Evolutionary conservation across 2,329 filamentous ascomycete species (phyloP).

Genomic region (Nemania abortiva): DNA sequence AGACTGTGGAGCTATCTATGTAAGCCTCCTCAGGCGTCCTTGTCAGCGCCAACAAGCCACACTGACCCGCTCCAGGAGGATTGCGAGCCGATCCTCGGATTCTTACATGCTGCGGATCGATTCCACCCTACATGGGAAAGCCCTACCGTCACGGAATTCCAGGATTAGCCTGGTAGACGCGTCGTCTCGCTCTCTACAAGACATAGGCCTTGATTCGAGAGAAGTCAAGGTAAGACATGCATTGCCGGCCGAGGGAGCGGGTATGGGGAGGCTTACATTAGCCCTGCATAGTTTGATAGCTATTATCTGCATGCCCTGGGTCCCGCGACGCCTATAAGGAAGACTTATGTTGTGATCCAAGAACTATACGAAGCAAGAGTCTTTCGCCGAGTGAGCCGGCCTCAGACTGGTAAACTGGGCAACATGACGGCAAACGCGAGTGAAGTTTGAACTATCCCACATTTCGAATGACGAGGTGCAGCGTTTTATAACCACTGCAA

Average conservation of each 20-base stretch:
- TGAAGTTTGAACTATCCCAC: no score
- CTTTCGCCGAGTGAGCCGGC: no score
- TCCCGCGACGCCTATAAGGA: not conserved
- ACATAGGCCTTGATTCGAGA: not conserved
- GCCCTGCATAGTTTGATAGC: not conserved
- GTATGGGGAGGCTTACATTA: not conserved
- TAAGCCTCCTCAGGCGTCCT: no score
- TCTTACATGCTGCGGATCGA: not conserved
- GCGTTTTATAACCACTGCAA: no score
- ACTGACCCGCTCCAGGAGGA: not conserved
- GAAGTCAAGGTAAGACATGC: not conserved
- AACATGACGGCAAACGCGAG: no score
- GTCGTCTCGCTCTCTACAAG: not conserved
- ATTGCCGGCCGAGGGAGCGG: not conserved
- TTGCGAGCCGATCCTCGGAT: not conserved
- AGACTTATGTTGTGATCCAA: not conserved
- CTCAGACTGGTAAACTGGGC: no score
- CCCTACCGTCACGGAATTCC: not conserved
- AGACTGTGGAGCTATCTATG: not conserved
- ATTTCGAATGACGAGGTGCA: no score
- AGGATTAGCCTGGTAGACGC: not conserved
- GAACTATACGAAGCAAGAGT: no score
- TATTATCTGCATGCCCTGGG: not conserved
- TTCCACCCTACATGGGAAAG: slow-evolving; percentile 1
- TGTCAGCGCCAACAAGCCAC: no score